Conservation (phyloP, 2,329 filamentous ascomycete species). For the Alternaria sp. region DNA sequence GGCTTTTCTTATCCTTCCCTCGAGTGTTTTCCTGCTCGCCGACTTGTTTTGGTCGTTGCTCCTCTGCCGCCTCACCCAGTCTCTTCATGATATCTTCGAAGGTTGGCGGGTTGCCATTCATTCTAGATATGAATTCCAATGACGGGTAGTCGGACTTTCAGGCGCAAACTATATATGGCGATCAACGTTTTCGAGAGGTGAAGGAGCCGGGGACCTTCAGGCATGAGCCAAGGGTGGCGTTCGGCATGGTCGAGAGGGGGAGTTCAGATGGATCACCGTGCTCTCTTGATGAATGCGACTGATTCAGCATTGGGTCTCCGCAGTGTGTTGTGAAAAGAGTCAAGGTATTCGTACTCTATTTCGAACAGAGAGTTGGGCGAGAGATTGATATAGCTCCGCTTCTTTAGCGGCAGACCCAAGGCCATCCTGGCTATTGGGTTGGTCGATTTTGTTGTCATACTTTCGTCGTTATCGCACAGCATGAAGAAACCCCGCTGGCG, state of each 20-base stretch:
- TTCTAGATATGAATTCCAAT: too few species aligned
- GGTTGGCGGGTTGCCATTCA: too few species aligned
- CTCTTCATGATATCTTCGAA: too few species aligned
- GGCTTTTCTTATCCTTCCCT: too few species aligned
- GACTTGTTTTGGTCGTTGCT: too few species aligned
- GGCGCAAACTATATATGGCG: constrained; percentile 6
- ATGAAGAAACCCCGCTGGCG: constrained; percentile 19
- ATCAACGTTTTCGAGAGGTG: constrained; percentile 10
- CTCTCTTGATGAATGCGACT: constrained; percentile 16
- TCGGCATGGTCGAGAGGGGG: constrained; percentile 11
- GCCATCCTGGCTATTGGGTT: constrained; percentile 14
- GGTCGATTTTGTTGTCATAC: neutral
- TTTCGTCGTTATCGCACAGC: constrained; percentile 17
- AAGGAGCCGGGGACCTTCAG: constrained; percentile 9
- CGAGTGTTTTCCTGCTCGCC: too few species aligned
- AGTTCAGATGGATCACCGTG: neutral
- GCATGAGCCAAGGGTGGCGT: constrained; percentile 8
- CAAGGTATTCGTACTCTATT: constrained; percentile 31
- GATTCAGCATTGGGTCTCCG: constrained; percentile 21
- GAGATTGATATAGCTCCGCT: constrained; percentile 33
- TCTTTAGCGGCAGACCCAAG: constrained; percentile 22
- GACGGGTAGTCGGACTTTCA: neutral
- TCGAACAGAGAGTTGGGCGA: constrained; percentile 8
- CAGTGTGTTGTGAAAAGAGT: constrained; percentile 4
- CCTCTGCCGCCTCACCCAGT: too few species aligned